These are phyloP conservation scores for Glaciozyma martinii DNA, from an alignment of 768 basidiomycete species.

Conservation along the genomic window DNA sequence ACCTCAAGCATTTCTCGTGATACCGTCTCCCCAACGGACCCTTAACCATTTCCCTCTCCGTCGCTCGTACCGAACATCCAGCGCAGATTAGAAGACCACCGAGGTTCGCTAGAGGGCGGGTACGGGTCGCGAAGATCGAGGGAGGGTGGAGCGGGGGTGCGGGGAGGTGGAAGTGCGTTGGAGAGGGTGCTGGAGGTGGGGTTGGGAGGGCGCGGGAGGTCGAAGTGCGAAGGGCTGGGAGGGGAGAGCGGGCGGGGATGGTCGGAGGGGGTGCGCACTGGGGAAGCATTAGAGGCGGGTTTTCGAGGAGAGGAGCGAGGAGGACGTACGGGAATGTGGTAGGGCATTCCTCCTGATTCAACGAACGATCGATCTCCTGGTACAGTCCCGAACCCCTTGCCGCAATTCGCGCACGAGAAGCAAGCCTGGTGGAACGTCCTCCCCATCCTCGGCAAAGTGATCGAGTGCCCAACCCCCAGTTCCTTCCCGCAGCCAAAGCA, in stretches of 20 bases:
- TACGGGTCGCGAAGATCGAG: conserved; percentile 15
- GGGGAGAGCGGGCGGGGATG: neutral
- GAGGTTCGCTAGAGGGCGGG: conserved; percentile 8
- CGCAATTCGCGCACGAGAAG: conserved; percentile 17
- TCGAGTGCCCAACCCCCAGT: conserved; percentile 3
- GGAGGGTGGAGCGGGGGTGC: conserved; percentile 7
- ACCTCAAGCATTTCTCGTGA: conserved; percentile 18
- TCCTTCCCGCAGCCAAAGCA: conserved; percentile 3
- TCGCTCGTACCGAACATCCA: conserved; percentile 19
- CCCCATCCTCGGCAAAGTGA: conserved; percentile 17
- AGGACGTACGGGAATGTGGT: conserved; percentile 16
- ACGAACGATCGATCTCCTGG: conserved; percentile 11
- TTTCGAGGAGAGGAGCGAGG: neutral
- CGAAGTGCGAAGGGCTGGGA: neutral
- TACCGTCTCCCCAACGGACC: conserved; percentile 14
- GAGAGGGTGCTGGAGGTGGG: neutral
- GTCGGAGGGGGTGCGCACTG: conserved; percentile 8
- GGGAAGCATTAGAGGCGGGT: too few relatives aligned
- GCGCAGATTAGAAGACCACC: conserved; percentile 25
- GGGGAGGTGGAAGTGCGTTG: neutral
- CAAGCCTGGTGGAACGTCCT: conserved; percentile 15
- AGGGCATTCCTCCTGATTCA: conserved; percentile 5
- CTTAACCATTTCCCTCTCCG: conserved; percentile 14
- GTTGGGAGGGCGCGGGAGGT: neutral
- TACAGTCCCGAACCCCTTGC: neutral